Conservation (phyloP, 1,139 yeast species). For the Candida gigantensis region DNA sequence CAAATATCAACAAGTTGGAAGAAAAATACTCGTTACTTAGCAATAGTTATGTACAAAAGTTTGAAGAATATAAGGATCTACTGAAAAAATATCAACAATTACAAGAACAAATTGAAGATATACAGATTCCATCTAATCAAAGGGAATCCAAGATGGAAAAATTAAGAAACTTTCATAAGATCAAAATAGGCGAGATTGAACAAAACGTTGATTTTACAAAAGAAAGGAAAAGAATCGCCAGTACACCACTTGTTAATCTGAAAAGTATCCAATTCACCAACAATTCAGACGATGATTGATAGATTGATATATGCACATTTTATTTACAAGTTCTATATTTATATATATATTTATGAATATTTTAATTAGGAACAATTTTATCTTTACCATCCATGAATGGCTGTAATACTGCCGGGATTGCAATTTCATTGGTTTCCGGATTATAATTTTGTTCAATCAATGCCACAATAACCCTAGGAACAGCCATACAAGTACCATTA, state of each 20-base stretch:
- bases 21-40: constrained; percentile 24
- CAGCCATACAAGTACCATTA: constrained; percentile 95
- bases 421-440: constrained; percentile 50
- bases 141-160: constrained; percentile 20
- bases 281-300: constrained; percentile 27
- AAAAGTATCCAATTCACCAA: constrained; percentile 14
- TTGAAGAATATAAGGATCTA: constrained; percentile 23
- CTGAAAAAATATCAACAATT: constrained; percentile 27
- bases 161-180: constrained; percentile 32
- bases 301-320: constrained; percentile 1
- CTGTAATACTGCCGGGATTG: constrained; percentile 68
- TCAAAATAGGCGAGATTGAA: constrained; percentile 24
- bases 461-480: constrained; percentile 89
- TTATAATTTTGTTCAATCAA: constrained; percentile 83
- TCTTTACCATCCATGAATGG: constrained; percentile 65
- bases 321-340: constrained; percentile 8
- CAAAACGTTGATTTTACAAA: constrained; percentile 9
- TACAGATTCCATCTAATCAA: constrained; percentile 4
- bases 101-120: constrained; percentile 13
- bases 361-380: constrained; percentile 23
- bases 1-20: constrained; percentile 15
- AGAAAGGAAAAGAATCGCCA: constrained; percentile 29
- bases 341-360: constrained; percentile 2
- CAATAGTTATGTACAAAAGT: constrained; percentile 28
- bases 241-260: constrained; percentile 25